Evolutionary conservation across 2,329 filamentous ascomycete species (phyloP), one percentile per base, ranked within the genome.

Genomic region (Microdochium bolleyi): DNA sequence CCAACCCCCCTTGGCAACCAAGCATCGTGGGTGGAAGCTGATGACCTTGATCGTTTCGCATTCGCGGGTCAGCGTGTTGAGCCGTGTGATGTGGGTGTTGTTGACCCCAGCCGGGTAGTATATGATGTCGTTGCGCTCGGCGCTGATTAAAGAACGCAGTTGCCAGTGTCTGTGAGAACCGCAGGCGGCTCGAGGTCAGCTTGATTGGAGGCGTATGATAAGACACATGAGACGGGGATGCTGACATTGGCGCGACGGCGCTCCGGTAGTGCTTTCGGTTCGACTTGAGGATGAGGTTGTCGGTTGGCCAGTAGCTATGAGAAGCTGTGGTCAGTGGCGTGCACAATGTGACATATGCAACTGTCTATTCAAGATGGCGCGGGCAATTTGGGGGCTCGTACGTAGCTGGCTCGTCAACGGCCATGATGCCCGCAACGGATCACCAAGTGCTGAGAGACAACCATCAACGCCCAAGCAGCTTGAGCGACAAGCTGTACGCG

Each of bases 91-190:
- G 55, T 80, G 73, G 49, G 75, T 73, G 59, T 86, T 82, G 56
- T 90, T 83, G 62, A 77, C 73, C 53, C 87, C 87, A 59, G 84
- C 84, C 34, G 92, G 91, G 63, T 95, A 95, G 74, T 95, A 96
- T 58, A 97, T 78, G 60, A 85, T 73, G 68, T 92, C 82, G 46
- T 83, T 78, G 62, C 88, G 83, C 59, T 89, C 85, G 24, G 85
- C 87, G 67, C 89, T 92, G 65, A 97, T 88, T 60, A 95, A 85
- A 60, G 95, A 92, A 52, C 92, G 89, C 48, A 99, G 78, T 72
- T 94, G 89, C 84, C 87, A 92, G 71, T 94, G 89, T 59, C 87
- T 92, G 62, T 27, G 54, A 38, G 50, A 44, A 48, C 24, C 25
- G 41, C 37, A 52, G 41, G 41, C 21, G 13, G 13, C 13, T 34